Evolutionary conservation across 345 rosid genomes (phyloP).

Genomic region (Lepidium aucheri): DNA sequence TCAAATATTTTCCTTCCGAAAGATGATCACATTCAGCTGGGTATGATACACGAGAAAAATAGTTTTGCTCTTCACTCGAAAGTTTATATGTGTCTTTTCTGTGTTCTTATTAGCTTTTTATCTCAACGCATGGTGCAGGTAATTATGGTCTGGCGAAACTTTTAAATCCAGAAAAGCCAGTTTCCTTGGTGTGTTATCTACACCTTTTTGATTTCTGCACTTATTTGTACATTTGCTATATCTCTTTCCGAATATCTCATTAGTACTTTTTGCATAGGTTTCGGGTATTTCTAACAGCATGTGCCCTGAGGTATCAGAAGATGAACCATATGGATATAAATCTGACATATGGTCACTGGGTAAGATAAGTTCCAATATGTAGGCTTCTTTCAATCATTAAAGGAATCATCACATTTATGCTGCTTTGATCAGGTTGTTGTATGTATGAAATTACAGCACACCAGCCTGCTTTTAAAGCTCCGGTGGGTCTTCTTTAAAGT

Average conservation of each 20-base stretch:
- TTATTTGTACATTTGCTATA: background rate
- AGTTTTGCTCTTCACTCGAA: constrained; percentile 6
- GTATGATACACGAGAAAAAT: constrained; percentile 39
- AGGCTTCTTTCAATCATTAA: background rate
- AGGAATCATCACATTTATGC: constrained; percentile 14
- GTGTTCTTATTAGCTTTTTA: constrained; percentile 18
- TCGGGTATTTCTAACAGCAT: constrained; percentile 90
- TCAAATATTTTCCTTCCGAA: constrained; percentile 88
- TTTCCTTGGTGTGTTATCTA: constrained; percentile 55
- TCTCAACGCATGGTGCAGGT: constrained; percentile 43
- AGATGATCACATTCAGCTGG: constrained; percentile 75
- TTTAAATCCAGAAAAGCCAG: constrained; percentile 73
- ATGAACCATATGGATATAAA: constrained; percentile 89
- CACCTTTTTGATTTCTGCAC: background rate
- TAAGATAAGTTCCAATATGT: constrained; percentile 34
- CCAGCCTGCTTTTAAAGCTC: constrained; percentile 91
- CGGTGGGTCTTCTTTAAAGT: constrained; percentile 43
- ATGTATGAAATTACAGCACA: constrained; percentile 95
- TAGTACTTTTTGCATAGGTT: constrained; percentile 37
- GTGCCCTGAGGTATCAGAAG: constrained; percentile 92
- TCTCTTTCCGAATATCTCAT: background rate
- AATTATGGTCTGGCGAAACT: constrained; percentile 94
- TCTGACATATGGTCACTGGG: constrained; percentile 98
- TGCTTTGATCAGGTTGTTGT: constrained; percentile 73
- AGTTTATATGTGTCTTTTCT: constrained; percentile 7